Conservation (phyloP, 805 yeast species). For the Candida nanaspora region DNA sequence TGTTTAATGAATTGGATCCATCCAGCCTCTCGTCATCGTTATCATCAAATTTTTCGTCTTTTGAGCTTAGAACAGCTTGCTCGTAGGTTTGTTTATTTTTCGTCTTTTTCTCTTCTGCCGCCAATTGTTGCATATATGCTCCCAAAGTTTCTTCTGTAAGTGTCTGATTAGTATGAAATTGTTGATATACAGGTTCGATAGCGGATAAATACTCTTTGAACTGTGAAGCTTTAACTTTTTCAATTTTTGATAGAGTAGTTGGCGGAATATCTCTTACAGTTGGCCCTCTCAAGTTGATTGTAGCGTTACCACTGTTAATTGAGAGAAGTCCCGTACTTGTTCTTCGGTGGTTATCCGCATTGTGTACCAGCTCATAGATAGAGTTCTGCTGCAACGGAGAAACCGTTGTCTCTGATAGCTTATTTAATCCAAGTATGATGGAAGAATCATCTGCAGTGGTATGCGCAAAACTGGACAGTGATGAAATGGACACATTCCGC, state of each 20-base stretch:
- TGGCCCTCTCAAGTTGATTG: constrained; percentile 53
- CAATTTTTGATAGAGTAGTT: constrained; percentile 52
- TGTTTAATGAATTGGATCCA: constrained; percentile 24
- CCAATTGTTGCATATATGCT: constrained; percentile 21
- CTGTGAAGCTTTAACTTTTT: constrained; percentile 33
- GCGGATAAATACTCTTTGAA: constrained; percentile 37
- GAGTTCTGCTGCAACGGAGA: constrained; percentile 69
- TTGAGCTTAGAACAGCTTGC: constrained; percentile 8
- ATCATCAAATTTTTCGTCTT: constrained; percentile 9
- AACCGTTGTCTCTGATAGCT: constrained; percentile 29
- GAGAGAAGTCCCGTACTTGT: constrained; percentile 23
- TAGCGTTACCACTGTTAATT: constrained; percentile 29
- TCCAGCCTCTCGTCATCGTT: constrained; percentile 9
- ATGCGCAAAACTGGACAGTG: constrained; percentile 21
- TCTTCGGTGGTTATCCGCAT: constrained; percentile 34
- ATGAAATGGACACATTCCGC: constrained; percentile 17
- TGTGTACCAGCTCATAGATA: constrained; percentile 67
- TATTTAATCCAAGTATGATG: constrained; percentile 31
- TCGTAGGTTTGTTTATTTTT: constrained; percentile 2
- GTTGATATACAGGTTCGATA: constrained; percentile 37
- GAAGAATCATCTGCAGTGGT: constrained; percentile 20
- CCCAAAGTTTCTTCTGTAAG: constrained; percentile 37
- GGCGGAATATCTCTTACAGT: constrained; percentile 81
- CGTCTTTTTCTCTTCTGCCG: constrained; percentile 14
- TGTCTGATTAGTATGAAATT: constrained; percentile 34